These are phyloP conservation scores for Cutaneotrichosporon spelunceum DNA, from an alignment of 1,284 basidiomycete genomes.

Conservation along the genomic window DNA sequence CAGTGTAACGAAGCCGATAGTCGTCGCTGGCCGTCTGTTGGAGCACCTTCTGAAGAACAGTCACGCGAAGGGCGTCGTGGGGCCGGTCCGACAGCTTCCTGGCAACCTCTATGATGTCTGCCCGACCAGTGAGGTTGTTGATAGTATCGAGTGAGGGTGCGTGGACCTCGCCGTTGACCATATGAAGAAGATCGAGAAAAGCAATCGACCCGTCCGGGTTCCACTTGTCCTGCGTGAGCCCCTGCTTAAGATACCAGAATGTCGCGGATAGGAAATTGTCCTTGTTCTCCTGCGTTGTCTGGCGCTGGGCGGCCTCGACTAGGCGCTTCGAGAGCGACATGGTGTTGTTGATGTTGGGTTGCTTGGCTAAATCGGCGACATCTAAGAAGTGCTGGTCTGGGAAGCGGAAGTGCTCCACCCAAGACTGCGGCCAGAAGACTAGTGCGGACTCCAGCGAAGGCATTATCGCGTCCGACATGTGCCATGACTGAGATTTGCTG, in stretches of 20 bases:
- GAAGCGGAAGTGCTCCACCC: constrained; percentile 16
- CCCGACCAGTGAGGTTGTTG: constrained; percentile 13
- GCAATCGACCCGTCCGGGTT: constrained; percentile 66
- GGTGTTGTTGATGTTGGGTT: constrained; percentile 15
- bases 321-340: constrained; percentile 26
- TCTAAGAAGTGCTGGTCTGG: constrained; percentile 21
- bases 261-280: constrained; percentile 49
- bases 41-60: constrained; percentile 23
- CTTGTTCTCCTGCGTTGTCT: neutral
- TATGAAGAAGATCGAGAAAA: constrained; percentile 67
- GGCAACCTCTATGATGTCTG: constrained; percentile 3
- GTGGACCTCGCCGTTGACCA: constrained; percentile 32
- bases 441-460: constrained; percentile 26
- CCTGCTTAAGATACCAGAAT: constrained; percentile 78
- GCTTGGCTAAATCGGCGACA: constrained; percentile 14
- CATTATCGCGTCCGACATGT: neutral
- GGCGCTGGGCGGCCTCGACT: neutral
- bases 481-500: constrained; percentile 20
- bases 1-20: constrained; percentile 20
- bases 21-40: constrained; percentile 19
- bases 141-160: constrained; percentile 53
- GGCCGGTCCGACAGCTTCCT: neutral
- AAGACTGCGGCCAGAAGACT: constrained; percentile 33
- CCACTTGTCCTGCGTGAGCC: constrained; percentile 61
- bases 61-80: constrained; percentile 5